Evolutionary conservation across 2,329 filamentous ascomycete genomes (phyloP), one percentile per base, ranked within the genome.

Genomic region (Ceratocystis destructans): DNA sequence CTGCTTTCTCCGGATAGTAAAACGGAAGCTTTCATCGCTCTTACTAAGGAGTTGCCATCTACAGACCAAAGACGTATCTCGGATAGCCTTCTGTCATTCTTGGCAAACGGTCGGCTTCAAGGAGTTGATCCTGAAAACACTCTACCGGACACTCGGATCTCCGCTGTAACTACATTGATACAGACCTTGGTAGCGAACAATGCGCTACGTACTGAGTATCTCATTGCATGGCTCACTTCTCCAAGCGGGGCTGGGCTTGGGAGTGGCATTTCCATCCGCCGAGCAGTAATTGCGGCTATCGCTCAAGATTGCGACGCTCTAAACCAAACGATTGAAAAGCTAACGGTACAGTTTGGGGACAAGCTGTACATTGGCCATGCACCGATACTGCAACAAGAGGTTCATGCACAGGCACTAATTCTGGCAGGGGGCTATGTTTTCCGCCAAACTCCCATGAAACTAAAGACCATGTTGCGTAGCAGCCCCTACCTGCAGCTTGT

Each of bases 301-400:
- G 78, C 80, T 10, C 74, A 80, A 48, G 78, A 80, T 61, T 81
- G 76, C 68, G 79, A 79, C 0, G 76, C 75, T 22, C 75, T 90
- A 1, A 76, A 79, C 4, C 77, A 73, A 0, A 77, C 89, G 45
- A 73, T 93, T 66, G 84, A 91, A 71, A 89, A 85, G 72, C 83
- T 81, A 62, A 77, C 96, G 62, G 79, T 78, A 48, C 83, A 87
- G 62, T 96, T 97, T 74, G 89, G 90, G 0, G 92, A 96, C 71
- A 84, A 88, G 62, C 78, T 97, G 10, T 96, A 91, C 71, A 90
- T 97, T 70, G 88, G 85, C 67, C 91, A 97, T 74, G 84, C 88
- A 0, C 87, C 92, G 4, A 83, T 88, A n/a, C 73, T 94, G 48
- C 88, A 92, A 72, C 94, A 99, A 80, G 90, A 97, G 81, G 90